Percentiles rank a stretch among this genome's conserved stretches.
Evolutionary conservation across 1,139 yeast species (phyloP).

Genomic region (Kodamaea sp.): DNA sequence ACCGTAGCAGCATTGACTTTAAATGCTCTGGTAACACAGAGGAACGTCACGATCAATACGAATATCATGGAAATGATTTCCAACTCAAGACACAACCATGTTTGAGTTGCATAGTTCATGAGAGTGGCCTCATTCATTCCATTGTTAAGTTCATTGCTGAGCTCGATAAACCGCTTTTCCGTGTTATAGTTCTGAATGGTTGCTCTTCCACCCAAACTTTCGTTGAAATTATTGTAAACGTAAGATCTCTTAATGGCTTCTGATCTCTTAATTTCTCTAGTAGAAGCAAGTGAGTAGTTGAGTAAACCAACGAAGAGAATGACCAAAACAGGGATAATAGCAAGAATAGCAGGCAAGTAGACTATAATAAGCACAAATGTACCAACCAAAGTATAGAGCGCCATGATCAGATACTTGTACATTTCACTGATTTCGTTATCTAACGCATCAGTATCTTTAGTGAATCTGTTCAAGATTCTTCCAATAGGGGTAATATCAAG

Average conservation of each 20-base stretch:
- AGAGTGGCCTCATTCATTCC: conserved; percentile 71
- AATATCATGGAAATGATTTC: conserved; percentile 43
- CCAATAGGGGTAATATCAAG: conserved; percentile 68
- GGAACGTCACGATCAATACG: conserved; percentile 51
- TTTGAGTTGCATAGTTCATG: conserved; percentile 64
- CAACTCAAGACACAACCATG: conserved; percentile 73
- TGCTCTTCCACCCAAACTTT: conserved; percentile 66
- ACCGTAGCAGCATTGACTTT: conserved; percentile 62
- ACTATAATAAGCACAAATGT: conserved; percentile 65
- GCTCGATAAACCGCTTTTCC: conserved; percentile 50
- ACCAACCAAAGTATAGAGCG: conserved; percentile 58
- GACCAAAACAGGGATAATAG: conserved; percentile 44
- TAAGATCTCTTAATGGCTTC: conserved; percentile 76
- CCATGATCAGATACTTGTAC: conserved; percentile 49
- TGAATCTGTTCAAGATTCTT: conserved; percentile 64
- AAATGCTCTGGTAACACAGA: conserved; percentile 66
- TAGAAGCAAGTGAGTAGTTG: conserved; percentile 64
- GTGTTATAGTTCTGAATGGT: conserved; percentile 66
- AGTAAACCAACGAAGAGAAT: conserved; percentile 37
- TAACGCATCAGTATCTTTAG: conserved; percentile 80
- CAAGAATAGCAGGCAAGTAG: conserved; percentile 62
- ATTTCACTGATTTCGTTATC: conserved; percentile 74
- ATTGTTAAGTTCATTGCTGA: conserved; percentile 53
- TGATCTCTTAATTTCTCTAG: conserved; percentile 76
- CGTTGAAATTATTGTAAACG: conserved; percentile 77